Percentiles rank a stretch among this genome's conserved stretches.
phyloP scores from a whole-genome alignment of 441 rosid species.

The Raphanus hybrid region DNA sequence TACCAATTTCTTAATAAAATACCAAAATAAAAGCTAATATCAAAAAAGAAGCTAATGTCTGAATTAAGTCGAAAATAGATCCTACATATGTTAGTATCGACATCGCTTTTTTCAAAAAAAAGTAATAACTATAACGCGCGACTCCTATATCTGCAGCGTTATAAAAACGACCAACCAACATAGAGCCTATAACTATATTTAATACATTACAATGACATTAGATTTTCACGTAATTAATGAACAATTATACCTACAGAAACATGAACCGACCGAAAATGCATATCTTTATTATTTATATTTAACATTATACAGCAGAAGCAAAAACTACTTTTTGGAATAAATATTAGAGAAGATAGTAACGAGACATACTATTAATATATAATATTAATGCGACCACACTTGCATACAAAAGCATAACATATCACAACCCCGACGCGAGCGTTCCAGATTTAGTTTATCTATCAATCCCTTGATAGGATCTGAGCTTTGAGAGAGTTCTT shows the following conservation, averaged over 20 bases:
- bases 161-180: background rate
- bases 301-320: conserved; percentile 18
- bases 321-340: background rate
- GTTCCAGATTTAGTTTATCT: background rate
- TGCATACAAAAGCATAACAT: conserved; percentile 7
- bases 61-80: conserved; percentile 1
- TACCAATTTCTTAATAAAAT: conserved; percentile 6
- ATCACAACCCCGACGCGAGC: background rate
- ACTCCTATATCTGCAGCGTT: background rate
- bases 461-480: conserved; percentile 53
- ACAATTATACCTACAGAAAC: background rate
- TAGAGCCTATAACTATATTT: background rate
- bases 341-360: conserved; percentile 4
- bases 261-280: conserved; percentile 11
- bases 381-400: conserved; percentile 20
- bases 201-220: background rate
- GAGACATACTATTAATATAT: background rate
- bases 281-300: conserved; percentile 20
- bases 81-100: background rate
- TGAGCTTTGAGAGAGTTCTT: conserved; percentile 78
- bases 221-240: conserved; percentile 2
- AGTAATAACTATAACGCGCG: background rate
- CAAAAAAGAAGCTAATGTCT: background rate
- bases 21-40: background rate
- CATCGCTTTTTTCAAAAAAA: background rate